These are phyloP conservation scores for Mycothermus thermophilus DNA, from an alignment of 495 filamentous ascomycete species.

Conservation along the genomic window DNA sequence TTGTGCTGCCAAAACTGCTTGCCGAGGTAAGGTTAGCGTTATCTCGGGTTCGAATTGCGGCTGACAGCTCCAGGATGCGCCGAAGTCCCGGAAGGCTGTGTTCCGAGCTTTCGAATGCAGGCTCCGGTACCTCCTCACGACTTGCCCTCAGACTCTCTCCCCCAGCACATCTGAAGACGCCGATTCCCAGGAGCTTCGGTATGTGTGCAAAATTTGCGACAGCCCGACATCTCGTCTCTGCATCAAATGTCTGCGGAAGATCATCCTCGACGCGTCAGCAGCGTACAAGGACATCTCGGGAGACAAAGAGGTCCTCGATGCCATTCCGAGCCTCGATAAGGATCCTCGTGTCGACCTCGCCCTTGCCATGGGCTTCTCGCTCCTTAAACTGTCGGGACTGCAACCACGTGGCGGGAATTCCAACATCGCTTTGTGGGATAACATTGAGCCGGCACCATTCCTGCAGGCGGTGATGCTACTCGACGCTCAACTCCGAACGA, in stretches of 20 bases:
- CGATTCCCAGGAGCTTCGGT: constrained; percentile 9
- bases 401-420: constrained; percentile 4
- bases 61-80: constrained; percentile 7
- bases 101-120: constrained; percentile 16
- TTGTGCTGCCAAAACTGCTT: constrained; percentile 15
- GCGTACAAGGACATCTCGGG: constrained; percentile 17
- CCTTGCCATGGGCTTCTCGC: constrained; percentile 29
- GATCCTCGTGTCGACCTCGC: constrained; percentile 33
- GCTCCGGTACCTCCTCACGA: constrained; percentile 20
- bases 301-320: constrained; percentile 13
- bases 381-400: constrained; percentile 32
- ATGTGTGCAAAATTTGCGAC: constrained; percentile 20
- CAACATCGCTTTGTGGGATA: constrained; percentile 16
- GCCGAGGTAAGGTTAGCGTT: constrained; percentile 15
- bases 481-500: constrained; percentile 26
- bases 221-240: constrained; percentile 13
- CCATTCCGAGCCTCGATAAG: constrained; percentile 16
- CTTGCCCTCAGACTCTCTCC: constrained; percentile 20
- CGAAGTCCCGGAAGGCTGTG: constrained; percentile 9
- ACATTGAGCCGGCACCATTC: constrained; percentile 19
- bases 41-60: neutral
- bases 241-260: constrained; percentile 20
- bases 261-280: constrained; percentile 16
- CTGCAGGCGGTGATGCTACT: constrained; percentile 34
- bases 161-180: constrained; percentile 13